These are phyloP conservation scores for Excoecaria cochinchinensis DNA, from an alignment of 345 rosid genomes.

Conservation along the genomic window DNA sequence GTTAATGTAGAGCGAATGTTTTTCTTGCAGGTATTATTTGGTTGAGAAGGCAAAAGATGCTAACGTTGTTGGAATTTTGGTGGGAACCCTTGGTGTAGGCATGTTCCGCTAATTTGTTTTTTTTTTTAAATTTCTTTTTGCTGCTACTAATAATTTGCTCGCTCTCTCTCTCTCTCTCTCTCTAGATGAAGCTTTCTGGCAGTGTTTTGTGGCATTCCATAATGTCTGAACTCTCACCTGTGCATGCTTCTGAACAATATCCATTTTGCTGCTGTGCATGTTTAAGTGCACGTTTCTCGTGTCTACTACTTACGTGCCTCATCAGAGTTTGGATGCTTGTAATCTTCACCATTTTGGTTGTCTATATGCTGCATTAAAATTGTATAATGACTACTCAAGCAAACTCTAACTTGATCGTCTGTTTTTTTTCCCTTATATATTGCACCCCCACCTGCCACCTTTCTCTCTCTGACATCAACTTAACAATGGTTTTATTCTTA, in stretches of 20 bases:
- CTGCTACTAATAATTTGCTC: background rate
- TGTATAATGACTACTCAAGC: background rate
- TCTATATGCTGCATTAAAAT: background rate
- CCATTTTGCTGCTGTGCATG: background rate
- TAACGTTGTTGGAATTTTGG: slow-evolving; percentile 83
- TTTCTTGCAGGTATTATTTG: slow-evolving; percentile 70
- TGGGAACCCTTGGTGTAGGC: slow-evolving; percentile 98
- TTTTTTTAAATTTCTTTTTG: background rate
- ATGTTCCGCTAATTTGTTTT: slow-evolving; percentile 19
- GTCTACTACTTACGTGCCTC: background rate
- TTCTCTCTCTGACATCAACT: background rate
- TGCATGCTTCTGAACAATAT: background rate
- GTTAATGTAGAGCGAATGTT: background rate
- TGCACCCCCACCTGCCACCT: too few species aligned
- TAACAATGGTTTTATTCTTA: background rate
- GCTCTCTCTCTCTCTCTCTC: background rate
- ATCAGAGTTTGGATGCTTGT: background rate
- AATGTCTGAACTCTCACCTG: background rate
- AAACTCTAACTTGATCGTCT: background rate
- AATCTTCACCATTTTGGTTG: background rate
- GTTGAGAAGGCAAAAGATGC: slow-evolving; percentile 99
- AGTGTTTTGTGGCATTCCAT: background rate
- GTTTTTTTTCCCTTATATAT: background rate
- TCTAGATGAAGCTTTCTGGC: background rate
- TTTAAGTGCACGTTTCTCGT: background rate